These are phyloP conservation scores for Phytophthora quininea DNA, from an alignment of 352 stramenopile genomes.

Conservation along the genomic window DNA sequence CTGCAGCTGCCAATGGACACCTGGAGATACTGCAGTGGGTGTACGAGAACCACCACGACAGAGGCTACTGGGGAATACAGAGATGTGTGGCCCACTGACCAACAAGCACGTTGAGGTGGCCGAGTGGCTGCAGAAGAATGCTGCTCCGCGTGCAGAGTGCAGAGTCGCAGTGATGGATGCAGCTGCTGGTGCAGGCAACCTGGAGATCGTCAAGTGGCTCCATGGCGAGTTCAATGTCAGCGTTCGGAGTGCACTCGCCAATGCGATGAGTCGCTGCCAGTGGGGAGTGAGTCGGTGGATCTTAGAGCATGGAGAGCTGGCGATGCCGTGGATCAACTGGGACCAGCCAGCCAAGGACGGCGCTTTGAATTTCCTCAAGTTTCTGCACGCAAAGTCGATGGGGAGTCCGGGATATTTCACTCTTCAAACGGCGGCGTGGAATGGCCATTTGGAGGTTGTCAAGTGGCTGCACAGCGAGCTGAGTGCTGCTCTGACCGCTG, in stretches of 20 bases:
- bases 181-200: constrained; percentile 10
- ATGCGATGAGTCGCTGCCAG: constrained; percentile 20
- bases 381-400: constrained; percentile 19
- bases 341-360: constrained; percentile 25
- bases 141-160: constrained; percentile 14
- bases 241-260: constrained; percentile 9
- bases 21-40: constrained; percentile 31
- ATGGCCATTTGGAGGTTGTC: constrained; percentile 26
- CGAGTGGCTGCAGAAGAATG: constrained; percentile 22
- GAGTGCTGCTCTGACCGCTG: neutral
- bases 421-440: constrained; percentile 18
- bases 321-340: constrained; percentile 29
- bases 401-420: constrained; percentile 19
- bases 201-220: constrained; percentile 29
- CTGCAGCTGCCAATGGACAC: constrained; percentile 22
- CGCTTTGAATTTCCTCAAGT: constrained; percentile 26
- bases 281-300: constrained; percentile 28
- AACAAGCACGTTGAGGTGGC: constrained; percentile 18
- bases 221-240: constrained; percentile 19
- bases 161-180: constrained; percentile 25
- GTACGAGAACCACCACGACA: constrained; percentile 14
- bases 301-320: constrained; percentile 18
- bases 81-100: constrained; percentile 25
- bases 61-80: constrained; percentile 31
- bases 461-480: constrained; percentile 27